Evolutionary conservation across 495 filamentous ascomycete species (phyloP), one percentile per base, ranked within the genome.

Genomic region (Oidiodendron maius): DNA sequence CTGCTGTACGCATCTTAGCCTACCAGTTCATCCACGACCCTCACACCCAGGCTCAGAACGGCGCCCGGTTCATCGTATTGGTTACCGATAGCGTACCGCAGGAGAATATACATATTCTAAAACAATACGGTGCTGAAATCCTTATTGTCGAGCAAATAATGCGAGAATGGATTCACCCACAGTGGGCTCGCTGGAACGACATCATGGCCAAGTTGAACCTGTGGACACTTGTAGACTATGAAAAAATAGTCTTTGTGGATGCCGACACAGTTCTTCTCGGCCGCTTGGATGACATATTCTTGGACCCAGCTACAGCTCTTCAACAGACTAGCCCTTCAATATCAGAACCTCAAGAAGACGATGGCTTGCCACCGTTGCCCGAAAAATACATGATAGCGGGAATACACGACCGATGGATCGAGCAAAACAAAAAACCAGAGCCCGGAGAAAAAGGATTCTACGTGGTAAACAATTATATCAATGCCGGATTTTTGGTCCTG

Each of bases 11-110:
- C 16, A 48, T 70, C n/a, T 58, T 74, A n/a, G 59, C 61, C 37
- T 72, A 71, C 56, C 70, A 74, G 48, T 58, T 76, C 35, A 53
- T 70, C 4, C 69, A 73, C 47, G 62, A 62, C 47, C 52, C 60
- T 1, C 49, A 52, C 15, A 65, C 66, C 6, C 58, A 60, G 38
- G 65, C 56, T 4, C 46, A 45, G 9, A 21, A 21, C 12, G 32
- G 39, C 23, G 58, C 64, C 32, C 58, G 60, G 2, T 61, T 69
- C 38, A 18, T 73, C 15, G 59, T 72, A 18, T 48, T 68, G 13
- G 63, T 64, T 20, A 58, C 60, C n/a, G n/a, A n/a, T n/a, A n/a
- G n/a, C n/a, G n/a, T n/a, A n/a, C n/a, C n/a, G n/a, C n/a, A n/a
- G n/a, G n/a, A n/a, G n/a, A n/a, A n/a, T n/a, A n/a, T n/a, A n/a